phyloP scores from a whole-genome alignment of 2,329 filamentous ascomycete genomes.

The Pestalotiopsis sp. region DNA sequence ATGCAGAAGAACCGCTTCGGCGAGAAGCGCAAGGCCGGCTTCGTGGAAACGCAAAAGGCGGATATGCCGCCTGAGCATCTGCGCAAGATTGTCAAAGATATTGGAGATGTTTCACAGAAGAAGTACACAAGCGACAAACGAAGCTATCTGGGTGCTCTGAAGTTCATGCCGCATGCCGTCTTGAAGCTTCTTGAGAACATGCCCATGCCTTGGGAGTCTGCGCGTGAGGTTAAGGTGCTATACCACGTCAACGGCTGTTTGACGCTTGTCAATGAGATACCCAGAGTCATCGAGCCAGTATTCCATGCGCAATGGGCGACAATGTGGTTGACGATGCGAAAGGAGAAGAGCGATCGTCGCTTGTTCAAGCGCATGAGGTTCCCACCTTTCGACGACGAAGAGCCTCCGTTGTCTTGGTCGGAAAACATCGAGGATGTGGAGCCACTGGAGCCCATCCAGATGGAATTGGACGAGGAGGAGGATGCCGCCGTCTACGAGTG shows the following conservation, averaged over 20 bases:
- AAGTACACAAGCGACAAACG: slow-evolving; percentile 99
- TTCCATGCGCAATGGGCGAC: slow-evolving; percentile 99
- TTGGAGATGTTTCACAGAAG: slow-evolving; percentile 98
- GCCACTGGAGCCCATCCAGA: slow-evolving; percentile 94
- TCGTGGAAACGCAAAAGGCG: slow-evolving; percentile 96
- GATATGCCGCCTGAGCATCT: slow-evolving; percentile 99
- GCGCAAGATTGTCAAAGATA: slow-evolving; percentile 97
- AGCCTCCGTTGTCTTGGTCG: slow-evolving; percentile 95
- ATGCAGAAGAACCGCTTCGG: slow-evolving; percentile 90
- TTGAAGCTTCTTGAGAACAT: slow-evolving; percentile 98
- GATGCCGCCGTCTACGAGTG: slow-evolving; percentile 91
- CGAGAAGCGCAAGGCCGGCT: slow-evolving; percentile 95
- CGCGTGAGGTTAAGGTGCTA: slow-evolving; percentile 93
- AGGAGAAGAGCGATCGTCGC: slow-evolving; percentile 93
- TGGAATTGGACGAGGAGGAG: slow-evolving; percentile 95
- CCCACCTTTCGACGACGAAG: slow-evolving; percentile 97
- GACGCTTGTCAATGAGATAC: slow-evolving; percentile 95
- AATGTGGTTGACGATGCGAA: slow-evolving; percentile 98
- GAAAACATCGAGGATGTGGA: slow-evolving; percentile 99
- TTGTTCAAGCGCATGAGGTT: slow-evolving; percentile 99
- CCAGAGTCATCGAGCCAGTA: slow-evolving; percentile 94
- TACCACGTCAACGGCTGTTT: slow-evolving; percentile 98
- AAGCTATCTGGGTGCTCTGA: slow-evolving; percentile 93
- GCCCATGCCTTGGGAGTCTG: slow-evolving; percentile 99
- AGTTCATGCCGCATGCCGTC: slow-evolving; percentile 99